Evolutionary conservation across 371 early-diverging fungal species (phyloP).

Genomic region (Mortierella sp.): DNA sequence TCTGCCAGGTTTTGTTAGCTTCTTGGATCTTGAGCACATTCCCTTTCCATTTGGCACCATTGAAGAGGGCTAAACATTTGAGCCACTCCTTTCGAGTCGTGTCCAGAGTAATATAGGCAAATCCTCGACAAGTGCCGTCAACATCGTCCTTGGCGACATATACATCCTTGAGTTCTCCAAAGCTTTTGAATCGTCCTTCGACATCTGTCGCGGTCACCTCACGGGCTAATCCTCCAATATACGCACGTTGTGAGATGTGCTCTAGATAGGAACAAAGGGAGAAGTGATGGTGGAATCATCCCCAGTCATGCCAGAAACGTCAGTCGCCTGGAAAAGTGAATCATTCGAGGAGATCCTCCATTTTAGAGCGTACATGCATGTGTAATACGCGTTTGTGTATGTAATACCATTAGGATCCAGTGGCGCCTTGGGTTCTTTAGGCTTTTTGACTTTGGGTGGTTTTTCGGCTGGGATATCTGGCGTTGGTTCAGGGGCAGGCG

Average conservation of each 20-base stretch:
- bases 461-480: slow-evolving; percentile 1
- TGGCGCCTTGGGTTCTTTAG: slow-evolving; percentile 39
- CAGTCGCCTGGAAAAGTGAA: not conserved
- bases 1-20: slow-evolving; percentile 77
- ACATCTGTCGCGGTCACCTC: slow-evolving; percentile 67
- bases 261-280: slow-evolving; percentile 11
- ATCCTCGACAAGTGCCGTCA: slow-evolving; percentile 73
- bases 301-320: too few relatives aligned
- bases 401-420: slow-evolving; percentile 47
- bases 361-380: too few relatives aligned
- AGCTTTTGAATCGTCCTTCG: slow-evolving; percentile 73
- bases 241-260: slow-evolving; percentile 69
- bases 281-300: not conserved
- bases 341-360: not conserved
- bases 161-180: slow-evolving; percentile 64
- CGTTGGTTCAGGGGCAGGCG: not conserved
- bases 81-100: slow-evolving; percentile 74
- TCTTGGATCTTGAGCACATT: slow-evolving; percentile 77
- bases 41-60: slow-evolving; percentile 93
- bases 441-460: slow-evolving; percentile 40
- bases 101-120: slow-evolving; percentile 76
- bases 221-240: slow-evolving; percentile 79
- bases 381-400: not conserved
- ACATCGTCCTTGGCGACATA: slow-evolving; percentile 38
- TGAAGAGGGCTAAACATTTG: slow-evolving; percentile 72